phyloP scores from a whole-genome alignment of 257 asterid genomes.

The Datura wrightii region DNA sequence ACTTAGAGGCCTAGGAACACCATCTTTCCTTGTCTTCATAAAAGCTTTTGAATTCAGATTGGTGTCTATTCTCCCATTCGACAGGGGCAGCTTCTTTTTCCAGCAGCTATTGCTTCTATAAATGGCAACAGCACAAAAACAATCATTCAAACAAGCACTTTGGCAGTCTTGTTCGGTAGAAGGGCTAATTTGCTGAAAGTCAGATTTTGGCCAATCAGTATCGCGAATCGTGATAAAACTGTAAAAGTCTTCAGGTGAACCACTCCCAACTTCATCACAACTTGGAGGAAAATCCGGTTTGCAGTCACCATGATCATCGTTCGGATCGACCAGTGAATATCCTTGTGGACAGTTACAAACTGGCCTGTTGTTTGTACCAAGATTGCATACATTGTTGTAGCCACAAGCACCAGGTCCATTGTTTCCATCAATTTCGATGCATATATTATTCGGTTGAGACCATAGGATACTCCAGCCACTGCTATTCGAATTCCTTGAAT shows the following conservation, averaged over 20 bases:
- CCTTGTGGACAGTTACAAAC: conserved; percentile 46
- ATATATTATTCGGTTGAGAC: conserved; percentile 45
- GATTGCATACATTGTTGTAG: conserved; percentile 43
- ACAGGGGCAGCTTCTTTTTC: conserved; percentile 51
- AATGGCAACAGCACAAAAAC: conserved; percentile 52
- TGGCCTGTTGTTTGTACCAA: conserved; percentile 39
- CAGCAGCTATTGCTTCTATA: conserved; percentile 36
- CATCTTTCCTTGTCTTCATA: conserved; percentile 33
- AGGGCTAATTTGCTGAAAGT: not conserved
- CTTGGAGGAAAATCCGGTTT: conserved; percentile 35
- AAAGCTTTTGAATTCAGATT: conserved; percentile 19
- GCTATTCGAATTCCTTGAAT: conserved; percentile 42
- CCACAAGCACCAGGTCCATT: conserved; percentile 50
- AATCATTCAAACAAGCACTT: conserved; percentile 48
- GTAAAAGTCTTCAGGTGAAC: conserved; percentile 30
- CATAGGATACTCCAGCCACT: conserved; percentile 44
- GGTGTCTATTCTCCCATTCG: conserved; percentile 40
- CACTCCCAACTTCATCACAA: conserved; percentile 34
- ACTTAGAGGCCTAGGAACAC: conserved; percentile 35
- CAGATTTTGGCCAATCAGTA: conserved; percentile 41
- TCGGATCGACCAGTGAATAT: conserved; percentile 43
- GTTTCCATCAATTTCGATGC: not conserved
- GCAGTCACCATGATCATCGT: conserved; percentile 43
- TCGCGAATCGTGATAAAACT: conserved; percentile 22
- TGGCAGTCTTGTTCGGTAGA: conserved; percentile 42